Evolutionary conservation across 2,329 filamentous ascomycete genomes (phyloP).

Genomic region (Penicillium psychrosexuale): DNA sequence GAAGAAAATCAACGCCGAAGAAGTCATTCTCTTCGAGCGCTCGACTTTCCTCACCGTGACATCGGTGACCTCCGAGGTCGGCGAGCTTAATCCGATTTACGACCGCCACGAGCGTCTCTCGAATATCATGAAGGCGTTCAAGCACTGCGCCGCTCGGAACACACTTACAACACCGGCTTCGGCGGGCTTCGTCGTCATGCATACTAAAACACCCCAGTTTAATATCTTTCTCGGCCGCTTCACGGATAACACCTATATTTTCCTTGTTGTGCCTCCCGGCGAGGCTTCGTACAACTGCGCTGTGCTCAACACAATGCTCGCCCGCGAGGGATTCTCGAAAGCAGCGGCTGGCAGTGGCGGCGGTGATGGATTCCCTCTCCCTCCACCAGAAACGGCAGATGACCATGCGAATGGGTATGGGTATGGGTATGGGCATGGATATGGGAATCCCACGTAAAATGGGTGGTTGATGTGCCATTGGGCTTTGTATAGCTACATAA

Average conservation of each 20-base stretch:
- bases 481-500: constrained; percentile 13
- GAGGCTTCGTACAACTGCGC: constrained; percentile 90
- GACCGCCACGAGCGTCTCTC: constrained; percentile 93
- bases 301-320: constrained; percentile 84
- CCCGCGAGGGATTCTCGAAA: constrained; percentile 74
- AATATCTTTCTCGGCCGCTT: constrained; percentile 94
- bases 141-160: constrained; percentile 63
- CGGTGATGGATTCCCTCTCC: constrained; percentile 44
- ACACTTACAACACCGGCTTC: constrained; percentile 45
- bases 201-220: constrained; percentile 60
- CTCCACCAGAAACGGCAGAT: constrained; percentile 31
- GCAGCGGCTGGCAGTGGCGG: constrained; percentile 48
- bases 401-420: constrained; percentile 14
- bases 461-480: constrained; percentile 1
- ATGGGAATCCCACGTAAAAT: constrained; percentile 7
- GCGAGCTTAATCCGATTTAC: constrained; percentile 76
- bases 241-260: constrained; percentile 95
- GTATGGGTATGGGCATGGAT: neutral
- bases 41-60: constrained; percentile 97
- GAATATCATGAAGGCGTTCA: constrained; percentile 98
- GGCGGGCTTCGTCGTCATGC: constrained; percentile 46
- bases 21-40: constrained; percentile 90
- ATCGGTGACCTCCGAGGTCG: constrained; percentile 74
- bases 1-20: constrained; percentile 82
- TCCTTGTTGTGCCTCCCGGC: constrained; percentile 84